These are phyloP conservation scores for Aureoboletus auriporus DNA, from an alignment of 768 basidiomycete species.

Conservation along the genomic window DNA sequence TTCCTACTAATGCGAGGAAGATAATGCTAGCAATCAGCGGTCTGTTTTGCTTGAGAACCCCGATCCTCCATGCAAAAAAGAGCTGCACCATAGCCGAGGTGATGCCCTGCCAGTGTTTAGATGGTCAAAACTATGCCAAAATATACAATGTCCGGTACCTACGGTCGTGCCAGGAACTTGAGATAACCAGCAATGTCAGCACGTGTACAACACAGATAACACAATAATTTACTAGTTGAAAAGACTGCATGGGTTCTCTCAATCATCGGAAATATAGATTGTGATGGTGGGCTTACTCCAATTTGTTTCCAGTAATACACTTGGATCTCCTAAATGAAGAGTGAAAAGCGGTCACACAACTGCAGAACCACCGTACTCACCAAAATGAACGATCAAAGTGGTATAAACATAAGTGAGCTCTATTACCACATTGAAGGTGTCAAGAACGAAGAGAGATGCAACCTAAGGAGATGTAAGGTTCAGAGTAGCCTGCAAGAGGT, in stretches of 20 bases:
- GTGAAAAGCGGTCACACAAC: neutral
- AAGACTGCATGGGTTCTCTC: constrained; percentile 18
- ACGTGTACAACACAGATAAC: neutral
- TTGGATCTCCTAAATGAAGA: constrained; percentile 11
- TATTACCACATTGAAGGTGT: constrained; percentile 22
- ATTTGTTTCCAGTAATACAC: constrained; percentile 12
- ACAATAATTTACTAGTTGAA: constrained; percentile 20
- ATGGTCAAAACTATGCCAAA: neutral
- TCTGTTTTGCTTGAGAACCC: constrained; percentile 13
- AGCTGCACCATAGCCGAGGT: constrained; percentile 25
- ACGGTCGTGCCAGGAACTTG: constrained; percentile 24
- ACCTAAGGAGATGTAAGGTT: constrained; percentile 11
- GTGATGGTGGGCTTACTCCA: constrained; percentile 15
- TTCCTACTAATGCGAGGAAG: constrained; percentile 15
- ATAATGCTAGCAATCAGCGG: constrained; percentile 9
- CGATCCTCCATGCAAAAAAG: constrained; percentile 28
- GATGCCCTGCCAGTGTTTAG: constrained; percentile 14
- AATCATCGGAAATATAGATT: neutral
- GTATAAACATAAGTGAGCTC: constrained; percentile 25
- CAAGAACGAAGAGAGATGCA: constrained; percentile 16
- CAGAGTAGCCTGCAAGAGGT: neutral
- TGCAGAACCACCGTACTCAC: constrained; percentile 6
- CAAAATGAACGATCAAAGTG: constrained; percentile 23
- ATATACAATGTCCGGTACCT: neutral
- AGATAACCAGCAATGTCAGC: neutral